A percentile compares a stretch with the other conserved stretches of the same genome.
These are phyloP conservation scores for Flaveria floridana DNA, from an alignment of 140 eudicot species.

Conservation along the genomic window DNA sequence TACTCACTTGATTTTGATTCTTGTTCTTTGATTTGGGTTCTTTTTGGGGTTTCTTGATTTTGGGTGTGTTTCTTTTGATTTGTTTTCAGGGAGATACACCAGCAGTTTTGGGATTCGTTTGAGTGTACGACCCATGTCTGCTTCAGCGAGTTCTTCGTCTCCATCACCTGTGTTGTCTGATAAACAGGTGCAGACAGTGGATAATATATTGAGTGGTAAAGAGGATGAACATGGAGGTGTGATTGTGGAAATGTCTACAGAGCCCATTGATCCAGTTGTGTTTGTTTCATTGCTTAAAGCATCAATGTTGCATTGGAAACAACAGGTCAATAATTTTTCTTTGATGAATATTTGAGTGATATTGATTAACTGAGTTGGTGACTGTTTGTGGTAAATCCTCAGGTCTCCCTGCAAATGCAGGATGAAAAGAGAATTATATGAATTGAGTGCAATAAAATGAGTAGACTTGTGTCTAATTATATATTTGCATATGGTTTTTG, in stretches of 20 bases:
- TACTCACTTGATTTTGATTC: neutral
- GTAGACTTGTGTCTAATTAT: neutral
- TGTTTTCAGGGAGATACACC: constrained; percentile 35
- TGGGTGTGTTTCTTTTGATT: neutral
- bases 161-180: constrained; percentile 38
- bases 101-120: constrained; percentile 23
- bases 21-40: neutral
- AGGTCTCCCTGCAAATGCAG: too few species aligned
- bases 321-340: constrained; percentile 36
- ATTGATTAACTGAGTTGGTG: neutral
- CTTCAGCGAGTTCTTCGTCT: constrained; percentile 31
- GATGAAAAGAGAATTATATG: neutral
- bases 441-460: neutral
- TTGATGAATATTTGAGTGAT: neutral
- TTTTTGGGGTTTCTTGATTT: neutral
- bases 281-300: constrained; percentile 62
- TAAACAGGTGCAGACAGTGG: constrained; percentile 35
- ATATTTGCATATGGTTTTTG: neutral
- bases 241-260: constrained; percentile 54
- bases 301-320: constrained; percentile 71
- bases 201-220: constrained; percentile 37
- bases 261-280: constrained; percentile 48
- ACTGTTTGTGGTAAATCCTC: too few species aligned
- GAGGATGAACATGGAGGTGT: constrained; percentile 81
- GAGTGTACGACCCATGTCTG: constrained; percentile 33